Evolutionary conservation across 2,329 filamentous ascomycete species (phyloP), one percentile per base, ranked within the genome.

Genomic region (Zymoseptoria tritici): DNA sequence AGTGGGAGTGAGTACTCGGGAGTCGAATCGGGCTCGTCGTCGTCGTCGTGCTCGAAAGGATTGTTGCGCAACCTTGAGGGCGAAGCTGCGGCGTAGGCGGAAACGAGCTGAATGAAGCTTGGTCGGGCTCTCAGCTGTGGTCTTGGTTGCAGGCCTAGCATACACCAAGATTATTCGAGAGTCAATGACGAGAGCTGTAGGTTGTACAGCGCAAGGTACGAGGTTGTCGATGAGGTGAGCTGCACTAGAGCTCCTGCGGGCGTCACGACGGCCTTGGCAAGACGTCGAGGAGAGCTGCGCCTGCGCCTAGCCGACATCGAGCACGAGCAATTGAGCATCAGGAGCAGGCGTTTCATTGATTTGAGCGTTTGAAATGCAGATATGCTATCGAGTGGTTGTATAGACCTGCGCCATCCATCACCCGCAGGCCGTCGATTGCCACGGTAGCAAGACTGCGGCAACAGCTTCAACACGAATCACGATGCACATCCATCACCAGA

Each of bases 31-130:
- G 61, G 60, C 58, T 54, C 53, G 29, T 58, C 57, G 60, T 61
- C 24, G 58, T 60, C 22, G 59, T 51, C 52, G 36, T 24, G 3
- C 58, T 60, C 52, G 54, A 36, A 59, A 56, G 56, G 55, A 26
- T 57, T 52, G 57, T 57, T 53, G 24, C 60, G 46, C 54, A 57
- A 55, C 59, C 54, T 49, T 60, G 63, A 29, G 49, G 54, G 59
- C 73, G 64, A 78, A 78, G 70, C 77, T 70, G 59, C 74, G 36
- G 36, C 36, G 71, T 63, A 80, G 67, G 77, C 76, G 60, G 75
- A 74, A 66, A 88, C 79, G 67, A 88, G 78, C 69, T 87, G 83
- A 71, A 85, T 78, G 64, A 88, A 76, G 55, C 84, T 87, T 57
- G 83, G 81, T 66, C 83, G 82, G 72, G 79, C 75, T 78, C 78